Evolutionary conservation across 2,329 filamentous ascomycete species (phyloP).

Genomic region (Sclerotinia minor): DNA sequence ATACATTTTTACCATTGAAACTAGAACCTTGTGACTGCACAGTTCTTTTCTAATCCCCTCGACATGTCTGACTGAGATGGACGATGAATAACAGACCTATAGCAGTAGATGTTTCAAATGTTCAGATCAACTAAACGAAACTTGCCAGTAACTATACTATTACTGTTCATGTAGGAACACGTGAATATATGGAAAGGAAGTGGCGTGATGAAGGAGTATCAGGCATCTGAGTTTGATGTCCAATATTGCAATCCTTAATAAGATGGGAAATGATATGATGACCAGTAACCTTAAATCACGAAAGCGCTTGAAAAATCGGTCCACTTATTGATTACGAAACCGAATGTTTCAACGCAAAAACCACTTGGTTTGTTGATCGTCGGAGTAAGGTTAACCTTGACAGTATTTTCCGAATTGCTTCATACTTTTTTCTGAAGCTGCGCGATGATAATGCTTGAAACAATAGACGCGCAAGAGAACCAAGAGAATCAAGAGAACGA

Average conservation of each 20-base stretch:
- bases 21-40: background rate
- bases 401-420: conserved; percentile 1
- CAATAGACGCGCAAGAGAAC: conserved; percentile 9
- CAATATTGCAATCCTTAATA: conserved; percentile 13
- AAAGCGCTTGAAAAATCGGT: conserved; percentile 5
- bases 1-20: background rate
- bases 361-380: conserved; percentile 11
- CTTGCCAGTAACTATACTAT: background rate
- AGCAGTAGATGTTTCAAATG: conserved; percentile 1
- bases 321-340: background rate
- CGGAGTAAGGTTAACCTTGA: background rate
- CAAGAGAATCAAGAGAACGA: background rate
- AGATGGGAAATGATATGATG: background rate
- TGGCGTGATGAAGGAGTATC: conserved; percentile 7
- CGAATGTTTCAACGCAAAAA: background rate
- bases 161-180: background rate
- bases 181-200: background rate
- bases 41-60: background rate
- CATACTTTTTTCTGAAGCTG: background rate
- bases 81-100: background rate
- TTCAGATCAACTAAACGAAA: conserved; percentile 5
- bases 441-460: conserved; percentile 14
- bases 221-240: conserved; percentile 6
- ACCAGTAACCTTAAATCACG: background rate
- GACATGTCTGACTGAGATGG: conserved; percentile 5